A percentile compares a stretch with the other conserved stretches of the same genome.
Evolutionary conservation across 2,329 filamentous ascomycete genomes (phyloP).

Genomic region (Macrophomina pseudophaseolina): DNA sequence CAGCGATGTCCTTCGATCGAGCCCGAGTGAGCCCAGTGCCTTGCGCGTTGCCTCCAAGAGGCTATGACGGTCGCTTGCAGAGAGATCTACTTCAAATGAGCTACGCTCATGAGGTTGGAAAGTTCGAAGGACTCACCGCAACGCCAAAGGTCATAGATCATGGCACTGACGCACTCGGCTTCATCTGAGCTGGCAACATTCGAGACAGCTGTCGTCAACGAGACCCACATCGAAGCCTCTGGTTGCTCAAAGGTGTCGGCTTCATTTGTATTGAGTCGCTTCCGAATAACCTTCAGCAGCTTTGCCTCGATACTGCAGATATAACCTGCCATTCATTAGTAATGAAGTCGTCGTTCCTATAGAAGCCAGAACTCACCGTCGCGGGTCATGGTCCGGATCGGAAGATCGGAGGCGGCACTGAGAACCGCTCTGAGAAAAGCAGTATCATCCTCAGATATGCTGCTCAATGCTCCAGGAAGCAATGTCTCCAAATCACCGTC

Average conservation of each 20-base stretch:
- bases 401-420: constrained; percentile 16
- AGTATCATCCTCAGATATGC: constrained; percentile 10
- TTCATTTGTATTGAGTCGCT: not conserved
- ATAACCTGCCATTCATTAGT: not conserved
- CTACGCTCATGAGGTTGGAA: too few species aligned
- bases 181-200: constrained; percentile 23
- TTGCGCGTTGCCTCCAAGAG: constrained; percentile 19
- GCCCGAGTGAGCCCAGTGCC: constrained; percentile 11
- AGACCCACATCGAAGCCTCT: constrained; percentile 24
- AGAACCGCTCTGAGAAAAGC: constrained; percentile 19
- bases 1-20: constrained; percentile 13
- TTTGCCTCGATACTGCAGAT: constrained; percentile 26
- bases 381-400: constrained; percentile 6
- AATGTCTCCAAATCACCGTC: constrained; percentile 21
- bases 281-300: constrained; percentile 17
- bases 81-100: constrained; percentile 22
- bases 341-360: too few species aligned
- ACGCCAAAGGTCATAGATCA: constrained; percentile 23
- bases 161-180: constrained; percentile 13
- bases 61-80: constrained; percentile 17
- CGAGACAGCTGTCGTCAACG: constrained; percentile 10
- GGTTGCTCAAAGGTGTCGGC: constrained; percentile 3
- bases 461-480: not conserved
- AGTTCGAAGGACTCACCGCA: constrained; percentile 8
- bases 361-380: not conserved